A percentile compares a stretch with the other conserved stretches of the same genome.
Evolutionary conservation across 2,329 filamentous ascomycete genomes (phyloP).

Genomic region (Cyanodermella asteris): DNA sequence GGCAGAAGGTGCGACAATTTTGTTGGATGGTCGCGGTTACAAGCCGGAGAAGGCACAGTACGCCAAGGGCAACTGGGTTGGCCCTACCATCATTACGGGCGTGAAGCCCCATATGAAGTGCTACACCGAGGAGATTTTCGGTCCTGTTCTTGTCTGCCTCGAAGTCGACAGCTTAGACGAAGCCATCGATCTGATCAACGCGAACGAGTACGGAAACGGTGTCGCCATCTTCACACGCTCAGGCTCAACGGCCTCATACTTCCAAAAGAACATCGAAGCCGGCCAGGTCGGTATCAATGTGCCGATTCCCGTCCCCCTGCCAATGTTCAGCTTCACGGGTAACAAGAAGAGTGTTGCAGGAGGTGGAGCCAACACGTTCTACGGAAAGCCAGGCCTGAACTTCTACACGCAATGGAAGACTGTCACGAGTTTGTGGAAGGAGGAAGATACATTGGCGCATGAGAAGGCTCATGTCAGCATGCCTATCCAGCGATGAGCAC

Average conservation of each 20-base stretch:
- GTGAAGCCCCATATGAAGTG: slow-evolving; percentile 44
- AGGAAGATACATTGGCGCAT: slow-evolving; percentile 61
- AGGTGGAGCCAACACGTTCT: slow-evolving; percentile 82
- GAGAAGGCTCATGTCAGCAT: slow-evolving; percentile 75
- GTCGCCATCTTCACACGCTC: slow-evolving; percentile 43
- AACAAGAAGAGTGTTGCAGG: slow-evolving; percentile 84
- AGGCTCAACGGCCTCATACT: slow-evolving; percentile 36
- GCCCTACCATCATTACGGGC: slow-evolving; percentile 42
- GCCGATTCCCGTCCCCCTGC: slow-evolving; percentile 39
- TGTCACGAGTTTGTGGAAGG: slow-evolving; percentile 77
- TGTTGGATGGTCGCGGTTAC: slow-evolving; percentile 38
- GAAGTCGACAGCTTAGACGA: slow-evolving; percentile 38
- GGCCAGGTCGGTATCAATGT: slow-evolving; percentile 47
- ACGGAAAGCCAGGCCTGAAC: slow-evolving; percentile 73
- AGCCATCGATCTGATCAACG: slow-evolving; percentile 41
- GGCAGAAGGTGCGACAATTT: slow-evolving; percentile 40
- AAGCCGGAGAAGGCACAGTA: slow-evolving; percentile 42
- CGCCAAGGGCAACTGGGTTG: slow-evolving; percentile 45
- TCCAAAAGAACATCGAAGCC: slow-evolving; percentile 44
- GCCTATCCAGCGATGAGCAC: slow-evolving; percentile 38
- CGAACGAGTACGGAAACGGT: slow-evolving; percentile 46
- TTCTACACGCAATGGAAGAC: slow-evolving; percentile 98
- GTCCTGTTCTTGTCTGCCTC: slow-evolving; percentile 41
- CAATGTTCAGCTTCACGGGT: slow-evolving; percentile 43
- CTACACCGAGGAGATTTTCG: slow-evolving; percentile 47